Base-by-base conservation (phyloP, 345 rosid species). In the Reutealis trisperma region DNA sequence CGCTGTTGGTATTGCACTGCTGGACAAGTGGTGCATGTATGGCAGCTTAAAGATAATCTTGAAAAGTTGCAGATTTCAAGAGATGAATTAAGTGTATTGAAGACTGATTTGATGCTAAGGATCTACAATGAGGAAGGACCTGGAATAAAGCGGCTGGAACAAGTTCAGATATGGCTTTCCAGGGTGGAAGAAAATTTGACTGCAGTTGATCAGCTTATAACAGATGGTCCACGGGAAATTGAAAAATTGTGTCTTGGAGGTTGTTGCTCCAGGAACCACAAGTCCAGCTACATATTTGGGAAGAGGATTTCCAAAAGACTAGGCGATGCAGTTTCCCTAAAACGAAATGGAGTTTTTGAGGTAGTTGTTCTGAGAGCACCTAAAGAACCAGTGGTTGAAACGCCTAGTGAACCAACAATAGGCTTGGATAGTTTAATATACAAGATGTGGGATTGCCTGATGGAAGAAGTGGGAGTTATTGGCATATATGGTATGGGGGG, bases 401-500 rank as follows among this genome's bases (percentile, higher is more conserved):
- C 45, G 27, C 12, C 2, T 63, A 8, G 27, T 13, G 9, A 63
- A 41, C 67, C 67, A 63, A 32, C 21, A 12, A 16, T 63, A 21
- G 30, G 6, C 25, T 2, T 22, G 5, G 6, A n/a, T 12, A 22
- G 12, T 9, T 6, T 22, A 32, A 1, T 51, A 51, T 0, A 51
- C 18, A 6, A 51, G 15, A 19, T 15, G 4, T 51, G 71, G 71
- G n/a, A 22, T 22, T 44, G 71, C 3, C 71, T 67, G 12, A n/a
- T 42, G 54, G 70, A n/a, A 42, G 3, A 45, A 21, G 55, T 67
- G 30, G 55, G 16, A 24, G 44, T 6, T 67, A 4, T 51, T 1
- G 55, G 71, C 54, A 11, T 67, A 8, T 44, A 45, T 22, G 71
- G 71, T 6, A 67, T 67, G 25, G 71, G 71, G 2, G 71, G 55